A percentile compares a stretch with the other conserved stretches of the same genome.
Conservation (phyloP, 495 filamentous ascomycete species). For the Aspergillus diversus region DNA sequence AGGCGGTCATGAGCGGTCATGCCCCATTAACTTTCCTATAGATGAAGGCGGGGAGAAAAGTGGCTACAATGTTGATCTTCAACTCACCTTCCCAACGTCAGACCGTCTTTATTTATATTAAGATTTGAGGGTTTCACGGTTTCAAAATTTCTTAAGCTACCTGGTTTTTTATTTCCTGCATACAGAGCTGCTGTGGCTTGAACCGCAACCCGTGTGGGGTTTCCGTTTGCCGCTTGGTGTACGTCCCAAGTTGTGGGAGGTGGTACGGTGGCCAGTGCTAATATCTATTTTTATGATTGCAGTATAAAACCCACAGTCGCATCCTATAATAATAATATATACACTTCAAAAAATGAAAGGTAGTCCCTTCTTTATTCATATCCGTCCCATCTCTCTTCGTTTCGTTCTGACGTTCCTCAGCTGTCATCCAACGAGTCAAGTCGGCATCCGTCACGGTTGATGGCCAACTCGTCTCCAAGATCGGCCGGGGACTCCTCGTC, state of each 20-base stretch:
- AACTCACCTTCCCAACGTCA: background rate
- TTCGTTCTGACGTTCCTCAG: slow-evolving; percentile 45
- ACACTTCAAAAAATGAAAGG: slow-evolving; percentile 24
- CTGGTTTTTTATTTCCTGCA: background rate
- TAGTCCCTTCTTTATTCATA: background rate
- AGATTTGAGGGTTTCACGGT: background rate
- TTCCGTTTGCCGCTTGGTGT: background rate
- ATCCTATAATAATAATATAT: too few species aligned
- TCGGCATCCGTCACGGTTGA: slow-evolving; percentile 99
- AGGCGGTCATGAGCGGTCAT: slow-evolving; percentile 32
- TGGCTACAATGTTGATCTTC: background rate
- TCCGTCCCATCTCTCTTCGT: background rate
- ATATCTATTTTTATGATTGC: background rate
- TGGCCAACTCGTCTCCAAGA: slow-evolving; percentile 81
- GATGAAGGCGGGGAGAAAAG: slow-evolving; percentile 12
- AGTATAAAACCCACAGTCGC: background rate
- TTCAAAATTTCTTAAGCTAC: background rate
- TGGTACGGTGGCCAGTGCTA: background rate
- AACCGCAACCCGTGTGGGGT: background rate
- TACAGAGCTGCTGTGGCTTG: background rate
- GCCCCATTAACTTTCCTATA: slow-evolving; percentile 3
- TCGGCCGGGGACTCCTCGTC: slow-evolving; percentile 87
- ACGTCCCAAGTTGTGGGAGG: too few species aligned
- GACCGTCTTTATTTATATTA: background rate
- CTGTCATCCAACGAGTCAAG: slow-evolving; percentile 91